phyloP scores from a whole-genome alignment of 345 rosid genomes.

The Limnanthes douglasii region DNA sequence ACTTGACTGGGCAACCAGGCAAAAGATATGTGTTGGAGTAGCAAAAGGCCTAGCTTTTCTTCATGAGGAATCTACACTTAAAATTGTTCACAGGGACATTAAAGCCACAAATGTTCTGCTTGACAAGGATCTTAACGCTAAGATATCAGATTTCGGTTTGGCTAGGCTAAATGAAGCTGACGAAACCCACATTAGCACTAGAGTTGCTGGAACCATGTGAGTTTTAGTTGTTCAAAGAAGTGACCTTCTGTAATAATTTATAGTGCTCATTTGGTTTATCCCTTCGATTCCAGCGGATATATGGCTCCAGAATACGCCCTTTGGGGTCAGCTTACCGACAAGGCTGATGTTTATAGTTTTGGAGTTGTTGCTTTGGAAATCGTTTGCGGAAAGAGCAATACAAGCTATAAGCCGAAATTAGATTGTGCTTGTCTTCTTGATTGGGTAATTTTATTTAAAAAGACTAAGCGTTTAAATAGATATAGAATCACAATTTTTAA shows the following conservation, averaged over 20 bases:
- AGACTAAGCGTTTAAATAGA: too few relatives aligned
- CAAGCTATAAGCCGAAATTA: constrained; percentile 20
- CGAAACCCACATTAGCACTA: constrained; percentile 40
- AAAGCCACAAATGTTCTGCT: constrained; percentile 43
- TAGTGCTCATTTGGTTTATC: constrained; percentile 6
- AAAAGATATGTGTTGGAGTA: constrained; percentile 30
- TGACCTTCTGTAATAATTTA: neutral
- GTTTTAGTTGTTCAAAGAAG: too few relatives aligned
- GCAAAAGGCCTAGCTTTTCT: constrained; percentile 47
- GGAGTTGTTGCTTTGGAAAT: constrained; percentile 46
- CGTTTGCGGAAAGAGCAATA: constrained; percentile 32
- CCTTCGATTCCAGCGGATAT: constrained; percentile 18
- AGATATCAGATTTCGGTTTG: constrained; percentile 52
- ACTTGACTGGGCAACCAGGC: constrained; percentile 37
- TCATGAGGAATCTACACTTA: constrained; percentile 49
- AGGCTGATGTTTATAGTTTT: constrained; percentile 56
- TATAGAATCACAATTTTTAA: too few relatives aligned
- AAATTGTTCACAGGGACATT: constrained; percentile 52
- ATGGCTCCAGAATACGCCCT: constrained; percentile 64
- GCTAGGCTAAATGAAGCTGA: constrained; percentile 46
- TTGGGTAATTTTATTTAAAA: constrained; percentile 34
- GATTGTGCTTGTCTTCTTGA: constrained; percentile 35
- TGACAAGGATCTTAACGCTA: constrained; percentile 31
- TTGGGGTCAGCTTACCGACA: constrained; percentile 43
- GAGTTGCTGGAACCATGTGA: constrained; percentile 54